Percentiles rank a stretch among this genome's conserved stretches.
phyloP scores from a whole-genome alignment of 2,329 filamentous ascomycete species.

The Lachnellula hyalina region DNA sequence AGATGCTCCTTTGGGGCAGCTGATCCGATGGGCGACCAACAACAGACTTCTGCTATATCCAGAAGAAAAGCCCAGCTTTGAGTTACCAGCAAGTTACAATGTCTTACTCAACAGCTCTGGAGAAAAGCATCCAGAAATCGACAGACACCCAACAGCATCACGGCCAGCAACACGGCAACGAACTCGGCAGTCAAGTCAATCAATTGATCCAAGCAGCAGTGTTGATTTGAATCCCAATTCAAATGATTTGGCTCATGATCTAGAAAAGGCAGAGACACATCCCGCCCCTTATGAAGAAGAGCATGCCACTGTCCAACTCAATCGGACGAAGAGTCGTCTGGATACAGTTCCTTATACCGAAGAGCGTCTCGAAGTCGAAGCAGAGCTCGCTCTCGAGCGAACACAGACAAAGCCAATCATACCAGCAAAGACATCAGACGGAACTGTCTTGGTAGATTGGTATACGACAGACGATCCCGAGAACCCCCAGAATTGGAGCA shows the following conservation, averaged over 20 bases:
- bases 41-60: conserved; percentile 53
- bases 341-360: conserved; percentile 31
- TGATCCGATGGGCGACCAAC: conserved; percentile 48
- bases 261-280: conserved; percentile 23
- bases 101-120: conserved; percentile 21
- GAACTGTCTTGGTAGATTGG: conserved; percentile 48
- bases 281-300: conserved; percentile 14
- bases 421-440: conserved; percentile 40
- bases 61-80: conserved; percentile 52
- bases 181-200: conserved; percentile 16
- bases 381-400: conserved; percentile 34
- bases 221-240: conserved; percentile 8
- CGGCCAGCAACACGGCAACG: conserved; percentile 1
- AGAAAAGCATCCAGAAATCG: conserved; percentile 3
- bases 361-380: conserved; percentile 36
- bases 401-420: conserved; percentile 39
- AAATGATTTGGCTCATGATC: conserved; percentile 6
- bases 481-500: conserved; percentile 52
- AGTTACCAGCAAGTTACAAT: conserved; percentile 41
- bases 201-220: conserved; percentile 2
- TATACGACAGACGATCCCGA: conserved; percentile 50
- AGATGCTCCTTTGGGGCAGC: conserved; percentile 54
- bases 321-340: conserved; percentile 20
- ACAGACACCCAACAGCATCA: neutral
- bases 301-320: conserved; percentile 13